Evolutionary conservation across 805 yeast genomes (phyloP).

Genomic region (Saturnispora kantuleensis): DNA sequence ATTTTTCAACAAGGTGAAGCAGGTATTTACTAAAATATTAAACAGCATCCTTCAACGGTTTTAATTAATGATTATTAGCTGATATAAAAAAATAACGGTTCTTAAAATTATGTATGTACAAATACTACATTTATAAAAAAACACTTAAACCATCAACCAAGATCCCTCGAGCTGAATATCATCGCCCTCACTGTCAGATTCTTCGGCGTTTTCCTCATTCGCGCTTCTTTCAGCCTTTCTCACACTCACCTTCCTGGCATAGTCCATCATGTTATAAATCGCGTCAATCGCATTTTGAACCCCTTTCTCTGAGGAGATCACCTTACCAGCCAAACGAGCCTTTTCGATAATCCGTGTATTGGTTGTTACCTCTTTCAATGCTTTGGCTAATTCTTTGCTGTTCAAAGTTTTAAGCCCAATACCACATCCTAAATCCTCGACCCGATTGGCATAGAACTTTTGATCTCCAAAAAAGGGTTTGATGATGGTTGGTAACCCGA

Average conservation of each 20-base stretch:
- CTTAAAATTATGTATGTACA: neutral
- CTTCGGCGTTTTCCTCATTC: conserved; percentile 12
- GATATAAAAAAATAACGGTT: too few relatives aligned
- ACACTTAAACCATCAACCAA: conserved; percentile 21
- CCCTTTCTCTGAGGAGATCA: conserved; percentile 69
- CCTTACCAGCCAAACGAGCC: conserved; percentile 53
- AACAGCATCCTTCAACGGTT: conserved; percentile 7
- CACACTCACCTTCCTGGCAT: conserved; percentile 51
- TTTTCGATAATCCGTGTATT: conserved; percentile 57
- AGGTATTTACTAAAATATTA: conserved; percentile 7
- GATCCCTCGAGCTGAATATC: conserved; percentile 22
- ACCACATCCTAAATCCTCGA: conserved; percentile 87
- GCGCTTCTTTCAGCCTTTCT: conserved; percentile 30
- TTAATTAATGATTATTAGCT: neutral
- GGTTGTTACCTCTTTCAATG: conserved; percentile 57
- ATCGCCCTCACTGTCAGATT: neutral
- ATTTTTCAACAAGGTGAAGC: conserved; percentile 10
- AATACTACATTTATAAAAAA: neutral
- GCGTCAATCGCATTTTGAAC: conserved; percentile 65
- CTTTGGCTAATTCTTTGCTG: conserved; percentile 50
- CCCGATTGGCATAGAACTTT: conserved; percentile 78
- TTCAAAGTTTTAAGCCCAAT: conserved; percentile 60
- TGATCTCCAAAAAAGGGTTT: conserved; percentile 97
- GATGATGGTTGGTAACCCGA: conserved; percentile 81
- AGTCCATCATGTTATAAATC: conserved; percentile 73